These are phyloP conservation scores for Ilyonectria destructans DNA, from an alignment of 2,329 filamentous ascomycete genomes.

Conservation along the genomic window DNA sequence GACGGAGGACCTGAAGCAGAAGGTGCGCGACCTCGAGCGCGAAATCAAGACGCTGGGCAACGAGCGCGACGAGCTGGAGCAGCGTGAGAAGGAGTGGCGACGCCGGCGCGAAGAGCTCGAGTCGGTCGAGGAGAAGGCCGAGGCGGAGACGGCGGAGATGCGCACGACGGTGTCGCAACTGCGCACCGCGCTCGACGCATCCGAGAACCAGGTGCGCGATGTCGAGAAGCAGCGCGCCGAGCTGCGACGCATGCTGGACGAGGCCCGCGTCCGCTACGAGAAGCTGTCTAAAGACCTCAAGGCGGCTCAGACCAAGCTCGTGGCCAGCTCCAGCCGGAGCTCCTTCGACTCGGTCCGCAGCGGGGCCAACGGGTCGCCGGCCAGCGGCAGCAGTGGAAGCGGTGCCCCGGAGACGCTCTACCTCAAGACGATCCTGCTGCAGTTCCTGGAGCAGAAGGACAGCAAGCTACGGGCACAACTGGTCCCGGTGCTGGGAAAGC, in stretches of 20 bases:
- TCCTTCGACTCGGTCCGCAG: constrained; percentile 58
- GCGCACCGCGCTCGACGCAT: constrained; percentile 86
- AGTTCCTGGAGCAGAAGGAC: constrained; percentile 87
- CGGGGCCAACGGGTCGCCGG: constrained; percentile 51
- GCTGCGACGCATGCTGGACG: constrained; percentile 82
- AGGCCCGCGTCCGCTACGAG: constrained; percentile 83
- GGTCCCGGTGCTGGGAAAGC: constrained; percentile 83
- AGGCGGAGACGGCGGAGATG: constrained; percentile 82
- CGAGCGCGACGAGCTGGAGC: constrained; percentile 85
- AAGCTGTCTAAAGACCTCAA: constrained; percentile 81
- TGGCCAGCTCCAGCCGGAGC: constrained; percentile 63
- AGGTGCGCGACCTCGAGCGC: constrained; percentile 86
- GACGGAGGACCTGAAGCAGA: constrained; percentile 86
- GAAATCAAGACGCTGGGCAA: constrained; percentile 79
- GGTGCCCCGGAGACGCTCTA: constrained; percentile 72
- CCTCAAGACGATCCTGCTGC: constrained; percentile 85
- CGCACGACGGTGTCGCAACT: constrained; percentile 84
- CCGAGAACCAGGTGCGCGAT: constrained; percentile 87
- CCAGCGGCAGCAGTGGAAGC: constrained; percentile 41
- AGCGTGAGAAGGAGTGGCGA: constrained; percentile 82
- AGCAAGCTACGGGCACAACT: constrained; percentile 83
- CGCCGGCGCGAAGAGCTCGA: constrained; percentile 84
- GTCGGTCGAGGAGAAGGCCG: constrained; percentile 76
- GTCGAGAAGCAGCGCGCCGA: constrained; percentile 87
- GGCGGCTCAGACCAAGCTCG: constrained; percentile 65